Evolutionary conservation across 495 filamentous ascomycete genomes (phyloP), one percentile per base, ranked within the genome.

Genomic region (Daldinia caldariorum): DNA sequence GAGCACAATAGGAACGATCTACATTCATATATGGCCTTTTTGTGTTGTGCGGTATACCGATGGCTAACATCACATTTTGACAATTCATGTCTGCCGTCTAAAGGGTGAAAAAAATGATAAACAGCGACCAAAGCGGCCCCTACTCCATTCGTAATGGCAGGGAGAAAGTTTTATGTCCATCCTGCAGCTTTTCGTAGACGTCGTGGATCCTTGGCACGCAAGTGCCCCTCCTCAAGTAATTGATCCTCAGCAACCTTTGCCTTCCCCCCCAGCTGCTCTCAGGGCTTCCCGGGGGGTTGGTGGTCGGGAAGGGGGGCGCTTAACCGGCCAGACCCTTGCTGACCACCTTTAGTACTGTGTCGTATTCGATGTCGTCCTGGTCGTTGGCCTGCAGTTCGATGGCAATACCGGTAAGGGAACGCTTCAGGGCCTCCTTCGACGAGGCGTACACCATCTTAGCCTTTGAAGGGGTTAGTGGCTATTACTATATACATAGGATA

Each of bases 401-500:
- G 61, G 87, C 87, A 68, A 97, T 80, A 35, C 92, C 92, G 79
- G 87, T 91, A 61, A 99, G 88, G 31, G 95, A 83, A 78, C 90
- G 91, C 85, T 96, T 97, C 72, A 99, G 85, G 63, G 88, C 88
- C 74, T 97, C 93, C 80, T 96, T 96, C 77, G 94, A 98, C 58
- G 93, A 92, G 77, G 94, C 92, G 89, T 97, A 98, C 73, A 97
- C 87, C 96, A 97, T 98, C 82, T 93, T 92, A 77, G 89, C 83
- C 92, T 94, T 70, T 22, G 56, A 41, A 38, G n/a, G 32, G 61
- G 57, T 76, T 51, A 74, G 71, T 56, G 26, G 49, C 5, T 41
- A 63, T 56, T 12, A 1, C 35, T 43, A n/a, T 12, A 16, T 12
- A 12, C 26, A 26, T 26, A 3, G 26, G 1, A 26, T 26, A 26